These are phyloP conservation scores for Suillus alpinus DNA, from an alignment of 768 basidiomycete species.

Conservation along the genomic window DNA sequence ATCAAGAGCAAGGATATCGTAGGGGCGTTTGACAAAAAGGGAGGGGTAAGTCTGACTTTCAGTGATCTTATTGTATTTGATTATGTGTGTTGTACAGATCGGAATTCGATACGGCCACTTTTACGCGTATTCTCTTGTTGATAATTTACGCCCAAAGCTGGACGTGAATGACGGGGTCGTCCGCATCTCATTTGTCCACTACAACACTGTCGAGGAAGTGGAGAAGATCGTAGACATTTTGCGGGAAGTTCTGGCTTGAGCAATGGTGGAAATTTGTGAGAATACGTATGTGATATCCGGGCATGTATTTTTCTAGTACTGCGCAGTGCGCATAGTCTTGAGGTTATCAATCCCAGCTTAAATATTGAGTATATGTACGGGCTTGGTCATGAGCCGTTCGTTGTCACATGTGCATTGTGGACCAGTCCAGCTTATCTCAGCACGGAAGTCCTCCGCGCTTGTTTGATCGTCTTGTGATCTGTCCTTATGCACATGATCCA, in stretches of 20 bases:
- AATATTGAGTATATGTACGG: no score
- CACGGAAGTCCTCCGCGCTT: neutral
- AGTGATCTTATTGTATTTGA: neutral
- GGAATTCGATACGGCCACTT: slow-evolving; percentile 80
- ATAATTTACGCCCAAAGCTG: slow-evolving; percentile 50
- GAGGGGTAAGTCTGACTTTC: slow-evolving; percentile 46
- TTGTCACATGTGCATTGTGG: no score
- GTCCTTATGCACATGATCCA: neutral
- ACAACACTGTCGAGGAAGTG: slow-evolving; percentile 75
- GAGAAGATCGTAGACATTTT: slow-evolving; percentile 54
- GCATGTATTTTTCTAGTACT: neutral
- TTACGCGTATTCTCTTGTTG: slow-evolving; percentile 67
- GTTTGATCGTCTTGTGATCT: neutral
- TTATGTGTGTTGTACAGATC: slow-evolving; percentile 40
- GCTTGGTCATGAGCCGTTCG: no score
- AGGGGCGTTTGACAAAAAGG: slow-evolving; percentile 57
- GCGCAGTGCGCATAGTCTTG: neutral
- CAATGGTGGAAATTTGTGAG: neutral
- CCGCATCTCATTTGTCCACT: slow-evolving; percentile 75
- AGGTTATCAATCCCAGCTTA: neutral
- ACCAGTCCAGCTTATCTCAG: neutral
- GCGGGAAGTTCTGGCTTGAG: slow-evolving; percentile 43
- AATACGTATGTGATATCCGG: neutral
- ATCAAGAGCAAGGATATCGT: slow-evolving; percentile 66
- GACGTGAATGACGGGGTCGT: slow-evolving; percentile 66